A percentile compares a stretch with the other conserved stretches of the same genome.
These are phyloP conservation scores for Inga oerstediana DNA, from an alignment of 306 rosid genomes.

Conservation along the genomic window DNA sequence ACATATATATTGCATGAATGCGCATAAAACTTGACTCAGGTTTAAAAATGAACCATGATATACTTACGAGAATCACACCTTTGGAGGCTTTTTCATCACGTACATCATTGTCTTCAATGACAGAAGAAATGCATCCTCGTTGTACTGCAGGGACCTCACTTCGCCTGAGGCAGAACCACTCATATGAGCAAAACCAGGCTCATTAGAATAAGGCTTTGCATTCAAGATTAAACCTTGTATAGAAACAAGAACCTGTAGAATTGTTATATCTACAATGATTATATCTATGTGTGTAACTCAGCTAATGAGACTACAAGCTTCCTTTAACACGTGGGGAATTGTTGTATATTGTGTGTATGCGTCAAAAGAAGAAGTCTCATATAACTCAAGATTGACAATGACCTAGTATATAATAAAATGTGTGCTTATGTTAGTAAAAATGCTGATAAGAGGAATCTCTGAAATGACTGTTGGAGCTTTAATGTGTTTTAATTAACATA, in stretches of 20 bases:
- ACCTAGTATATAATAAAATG: no score
- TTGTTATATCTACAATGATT: conserved; percentile 29
- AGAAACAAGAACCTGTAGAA: conserved; percentile 89
- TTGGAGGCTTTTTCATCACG: conserved; percentile 72
- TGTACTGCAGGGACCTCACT: conserved; percentile 56
- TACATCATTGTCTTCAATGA: conserved; percentile 84
- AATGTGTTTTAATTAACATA: no score
- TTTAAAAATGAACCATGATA: conserved; percentile 21
- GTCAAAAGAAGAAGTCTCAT: no score
- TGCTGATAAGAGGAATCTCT: no score
- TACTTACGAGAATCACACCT: conserved; percentile 56
- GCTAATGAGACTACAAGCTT: no score
- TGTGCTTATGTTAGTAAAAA: no score
- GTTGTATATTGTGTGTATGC: no score
- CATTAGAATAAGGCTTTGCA: conserved; percentile 80
- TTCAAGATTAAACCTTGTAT: conserved; percentile 88
- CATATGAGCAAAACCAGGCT: conserved; percentile 66
- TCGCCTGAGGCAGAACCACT: conserved; percentile 63
- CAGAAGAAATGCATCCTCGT: conserved; percentile 61
- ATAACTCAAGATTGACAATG: no score
- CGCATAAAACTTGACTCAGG: not conserved
- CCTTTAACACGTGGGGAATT: no score
- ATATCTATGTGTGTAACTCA: no score
- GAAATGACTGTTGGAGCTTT: no score
- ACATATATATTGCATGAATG: not conserved